Evolutionary conservation across 2,329 filamentous ascomycete genomes (phyloP).

Genomic region (Xylariaceae sp.): DNA sequence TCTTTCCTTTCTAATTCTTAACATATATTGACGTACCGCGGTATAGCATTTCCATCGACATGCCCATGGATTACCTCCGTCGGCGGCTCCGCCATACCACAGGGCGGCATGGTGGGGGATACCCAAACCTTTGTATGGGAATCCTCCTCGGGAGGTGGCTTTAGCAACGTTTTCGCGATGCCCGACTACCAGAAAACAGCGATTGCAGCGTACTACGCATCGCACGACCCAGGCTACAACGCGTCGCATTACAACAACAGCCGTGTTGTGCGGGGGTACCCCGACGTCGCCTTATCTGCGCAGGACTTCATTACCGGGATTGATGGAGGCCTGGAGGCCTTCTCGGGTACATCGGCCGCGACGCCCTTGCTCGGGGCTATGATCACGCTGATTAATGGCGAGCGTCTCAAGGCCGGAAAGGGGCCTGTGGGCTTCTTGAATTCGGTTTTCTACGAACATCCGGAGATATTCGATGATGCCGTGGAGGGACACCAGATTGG

Average conservation of each 20-base stretch:
- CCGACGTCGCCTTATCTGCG: conserved; percentile 41
- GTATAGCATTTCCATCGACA: background rate
- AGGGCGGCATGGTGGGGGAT: background rate
- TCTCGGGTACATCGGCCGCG: conserved; percentile 49
- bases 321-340: conserved; percentile 25
- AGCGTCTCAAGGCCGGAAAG: conserved; percentile 41
- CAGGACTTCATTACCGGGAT: background rate
- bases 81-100: background rate
- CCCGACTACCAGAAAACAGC: conserved; percentile 37
- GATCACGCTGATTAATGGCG: conserved; percentile 47
- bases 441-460: conserved; percentile 44
- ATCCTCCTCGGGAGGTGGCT: conserved; percentile 37
- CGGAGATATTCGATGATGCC: conserved; percentile 37
- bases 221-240: conserved; percentile 28
- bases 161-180: conserved; percentile 39
- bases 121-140: background rate
- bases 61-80: background rate
- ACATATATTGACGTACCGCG: background rate
- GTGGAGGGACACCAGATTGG: conserved; percentile 35
- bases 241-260: conserved; percentile 35
- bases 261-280: conserved; percentile 35
- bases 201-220: conserved; percentile 34
- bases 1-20: background rate
- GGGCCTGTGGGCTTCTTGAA: conserved; percentile 47
- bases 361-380: conserved; percentile 51